Conservation (phyloP, 257 asterid genomes). For the Marsdenia floribunda region DNA sequence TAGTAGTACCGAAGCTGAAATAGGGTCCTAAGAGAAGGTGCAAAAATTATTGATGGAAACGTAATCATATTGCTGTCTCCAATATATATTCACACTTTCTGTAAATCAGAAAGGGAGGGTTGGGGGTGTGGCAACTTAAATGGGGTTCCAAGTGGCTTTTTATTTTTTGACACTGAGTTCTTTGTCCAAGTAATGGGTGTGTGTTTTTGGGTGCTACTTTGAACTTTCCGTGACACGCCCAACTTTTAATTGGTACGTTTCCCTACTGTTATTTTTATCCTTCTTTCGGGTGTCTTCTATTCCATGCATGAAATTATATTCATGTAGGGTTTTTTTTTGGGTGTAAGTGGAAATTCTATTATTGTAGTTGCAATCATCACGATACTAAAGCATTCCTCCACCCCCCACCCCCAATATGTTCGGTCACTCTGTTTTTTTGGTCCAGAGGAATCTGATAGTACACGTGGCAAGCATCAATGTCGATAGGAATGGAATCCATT, state of each 20-base stretch:
- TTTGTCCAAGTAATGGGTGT: slow-evolving; percentile 21
- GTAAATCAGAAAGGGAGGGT: neutral
- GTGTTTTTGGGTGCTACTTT: neutral
- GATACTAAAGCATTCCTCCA: too few species aligned
- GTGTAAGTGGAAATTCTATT: slow-evolving; percentile 5
- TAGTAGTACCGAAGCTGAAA: neutral
- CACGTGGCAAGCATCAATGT: slow-evolving; percentile 10
- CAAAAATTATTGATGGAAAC: neutral
- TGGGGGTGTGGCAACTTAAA: slow-evolving; percentile 7
- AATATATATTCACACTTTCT: neutral
- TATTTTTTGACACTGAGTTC: neutral
- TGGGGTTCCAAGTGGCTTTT: slow-evolving; percentile 46
- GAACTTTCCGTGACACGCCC: slow-evolving; percentile 23
- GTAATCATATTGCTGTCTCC: neutral
- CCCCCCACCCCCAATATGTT: slow-evolving; percentile 17
- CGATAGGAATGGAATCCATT: slow-evolving; percentile 3
- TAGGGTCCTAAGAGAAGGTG: neutral
- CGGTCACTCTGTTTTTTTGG: slow-evolving; percentile 1
- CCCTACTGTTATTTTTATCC: neutral
- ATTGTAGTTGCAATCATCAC: slow-evolving; percentile 23
- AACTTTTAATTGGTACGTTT: slow-evolving; percentile 14
- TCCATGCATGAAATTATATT: slow-evolving; percentile 11
- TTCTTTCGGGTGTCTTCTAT: slow-evolving; percentile 14
- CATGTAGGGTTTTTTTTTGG: neutral
- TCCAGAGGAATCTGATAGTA: slow-evolving; percentile 3